These are phyloP conservation scores for Alternaria rosae DNA, from an alignment of 2,329 filamentous ascomycete genomes.

Conservation along the genomic window DNA sequence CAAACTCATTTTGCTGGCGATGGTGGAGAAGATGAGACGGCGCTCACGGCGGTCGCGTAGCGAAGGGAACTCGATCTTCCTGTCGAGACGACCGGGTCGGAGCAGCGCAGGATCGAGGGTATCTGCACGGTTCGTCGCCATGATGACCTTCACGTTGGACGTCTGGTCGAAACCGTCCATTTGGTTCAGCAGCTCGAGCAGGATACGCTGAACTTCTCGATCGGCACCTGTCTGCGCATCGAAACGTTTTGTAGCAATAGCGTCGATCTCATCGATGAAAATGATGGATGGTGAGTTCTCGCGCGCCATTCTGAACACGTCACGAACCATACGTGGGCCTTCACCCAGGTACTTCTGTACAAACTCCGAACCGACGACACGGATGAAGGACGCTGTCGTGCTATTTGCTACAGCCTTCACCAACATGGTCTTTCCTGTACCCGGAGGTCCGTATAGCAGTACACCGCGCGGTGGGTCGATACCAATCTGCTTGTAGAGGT, in stretches of 20 bases:
- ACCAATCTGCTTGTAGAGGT: constrained; percentile 98
- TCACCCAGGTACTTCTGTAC: constrained; percentile 99
- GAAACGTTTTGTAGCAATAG: constrained; percentile 98
- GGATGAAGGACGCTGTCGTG: constrained; percentile 97
- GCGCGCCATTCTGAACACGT: constrained; percentile 98
- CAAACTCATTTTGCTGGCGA: constrained; percentile 95
- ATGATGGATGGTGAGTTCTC: constrained; percentile 99
- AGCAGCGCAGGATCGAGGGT: constrained; percentile 94
- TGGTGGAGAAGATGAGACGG: constrained; percentile 96
- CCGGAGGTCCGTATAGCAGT: constrained; percentile 92
- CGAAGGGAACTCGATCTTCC: constrained; percentile 99
- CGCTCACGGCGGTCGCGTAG: constrained; percentile 93
- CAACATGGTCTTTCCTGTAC: constrained; percentile 95
- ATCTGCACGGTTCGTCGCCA: constrained; percentile 98
- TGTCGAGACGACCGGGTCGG: constrained; percentile 91
- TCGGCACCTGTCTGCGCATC: constrained; percentile 98
- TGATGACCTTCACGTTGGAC: constrained; percentile 99
- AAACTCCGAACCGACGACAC: constrained; percentile 97
- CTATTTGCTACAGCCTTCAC: constrained; percentile 99
- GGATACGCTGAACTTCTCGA: constrained; percentile 96
- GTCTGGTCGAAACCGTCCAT: constrained; percentile 99
- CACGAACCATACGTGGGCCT: constrained; percentile 97
- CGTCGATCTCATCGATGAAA: constrained; percentile 99
- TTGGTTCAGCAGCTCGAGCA: constrained; percentile 96
- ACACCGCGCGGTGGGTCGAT: constrained; percentile 98